A percentile compares a stretch with the other conserved stretches of the same genome.
These are phyloP conservation scores for Aspergillus tanneri DNA, from an alignment of 2,329 filamentous ascomycete species.

Conservation along the genomic window DNA sequence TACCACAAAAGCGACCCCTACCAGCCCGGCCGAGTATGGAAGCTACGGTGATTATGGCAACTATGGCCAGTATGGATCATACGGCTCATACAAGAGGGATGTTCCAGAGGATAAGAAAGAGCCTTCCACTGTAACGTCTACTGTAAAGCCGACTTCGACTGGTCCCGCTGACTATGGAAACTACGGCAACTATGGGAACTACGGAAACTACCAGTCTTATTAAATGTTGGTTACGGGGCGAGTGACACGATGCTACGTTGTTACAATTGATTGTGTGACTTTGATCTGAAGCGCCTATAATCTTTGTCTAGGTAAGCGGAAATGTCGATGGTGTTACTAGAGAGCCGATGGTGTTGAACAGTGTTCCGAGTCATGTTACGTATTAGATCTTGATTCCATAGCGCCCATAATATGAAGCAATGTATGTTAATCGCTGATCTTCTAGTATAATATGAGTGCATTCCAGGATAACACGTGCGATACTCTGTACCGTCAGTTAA, in stretches of 20 bases:
- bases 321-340: too few relatives aligned
- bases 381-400: background rate
- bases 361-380: background rate
- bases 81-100: conserved; percentile 6
- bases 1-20: conserved; percentile 2
- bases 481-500: too few relatives aligned
- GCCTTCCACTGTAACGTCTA: background rate
- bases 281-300: too few relatives aligned
- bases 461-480: background rate
- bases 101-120: background rate
- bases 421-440: background rate
- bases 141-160: conserved; percentile 3
- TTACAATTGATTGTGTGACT: too few relatives aligned
- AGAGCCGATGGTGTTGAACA: too few relatives aligned
- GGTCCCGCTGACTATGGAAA: conserved; percentile 9
- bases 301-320: too few relatives aligned
- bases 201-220: conserved; percentile 13
- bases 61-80: conserved; percentile 17
- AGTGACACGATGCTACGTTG: too few relatives aligned
- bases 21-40: conserved; percentile 3
- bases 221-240: background rate
- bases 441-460: background rate
- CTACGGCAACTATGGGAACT: conserved; percentile 17
- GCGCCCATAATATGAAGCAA: background rate
- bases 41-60: conserved; percentile 12